These are phyloP conservation scores for Cryphonectria nitschkei DNA, from an alignment of 2,329 filamentous ascomycete genomes.

Conservation along the genomic window DNA sequence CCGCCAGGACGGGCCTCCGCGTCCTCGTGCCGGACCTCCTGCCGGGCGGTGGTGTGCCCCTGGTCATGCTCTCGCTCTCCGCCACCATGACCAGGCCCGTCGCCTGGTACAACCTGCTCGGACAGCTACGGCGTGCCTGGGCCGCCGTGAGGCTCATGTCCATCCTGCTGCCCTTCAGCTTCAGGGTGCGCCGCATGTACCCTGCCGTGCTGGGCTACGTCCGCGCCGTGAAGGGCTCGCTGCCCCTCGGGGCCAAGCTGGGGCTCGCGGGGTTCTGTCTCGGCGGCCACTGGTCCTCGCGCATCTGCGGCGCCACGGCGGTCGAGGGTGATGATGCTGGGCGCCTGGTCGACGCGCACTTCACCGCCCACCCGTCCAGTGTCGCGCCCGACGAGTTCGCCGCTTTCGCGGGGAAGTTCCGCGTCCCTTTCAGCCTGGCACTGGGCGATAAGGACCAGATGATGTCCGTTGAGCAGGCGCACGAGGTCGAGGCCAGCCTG, in stretches of 20 bases:
- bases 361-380: slow-evolving; percentile 41
- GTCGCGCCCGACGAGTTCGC: slow-evolving; percentile 40
- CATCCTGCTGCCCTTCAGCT: slow-evolving; percentile 18
- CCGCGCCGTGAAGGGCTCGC: slow-evolving; percentile 35
- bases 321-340: slow-evolving; percentile 28
- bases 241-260: slow-evolving; percentile 37
- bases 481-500: slow-evolving; percentile 29
- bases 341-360: slow-evolving; percentile 41
- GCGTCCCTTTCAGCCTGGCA: slow-evolving; percentile 33
- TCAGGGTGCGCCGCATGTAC: slow-evolving; percentile 30
- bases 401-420: slow-evolving; percentile 27
- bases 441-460: slow-evolving; percentile 33
- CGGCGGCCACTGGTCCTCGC: slow-evolving; percentile 42
- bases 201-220: slow-evolving; percentile 39
- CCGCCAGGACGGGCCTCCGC: slow-evolving; percentile 31
- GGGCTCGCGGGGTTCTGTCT: slow-evolving; percentile 47
- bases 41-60: slow-evolving; percentile 31
- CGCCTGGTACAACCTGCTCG: slow-evolving; percentile 20
- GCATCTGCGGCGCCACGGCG: slow-evolving; percentile 34
- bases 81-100: slow-evolving; percentile 27
- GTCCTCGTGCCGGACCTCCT: slow-evolving; percentile 36
- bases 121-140: slow-evolving; percentile 16
- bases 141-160: slow-evolving; percentile 1
- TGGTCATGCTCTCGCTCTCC: slow-evolving; percentile 27
- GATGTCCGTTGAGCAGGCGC: slow-evolving; percentile 25